Percentiles rank a stretch among this genome's conserved stretches.
These are phyloP conservation scores for Fusarium verticillioides DNA, from an alignment of 2,329 filamentous ascomycete genomes.

Conservation along the genomic window DNA sequence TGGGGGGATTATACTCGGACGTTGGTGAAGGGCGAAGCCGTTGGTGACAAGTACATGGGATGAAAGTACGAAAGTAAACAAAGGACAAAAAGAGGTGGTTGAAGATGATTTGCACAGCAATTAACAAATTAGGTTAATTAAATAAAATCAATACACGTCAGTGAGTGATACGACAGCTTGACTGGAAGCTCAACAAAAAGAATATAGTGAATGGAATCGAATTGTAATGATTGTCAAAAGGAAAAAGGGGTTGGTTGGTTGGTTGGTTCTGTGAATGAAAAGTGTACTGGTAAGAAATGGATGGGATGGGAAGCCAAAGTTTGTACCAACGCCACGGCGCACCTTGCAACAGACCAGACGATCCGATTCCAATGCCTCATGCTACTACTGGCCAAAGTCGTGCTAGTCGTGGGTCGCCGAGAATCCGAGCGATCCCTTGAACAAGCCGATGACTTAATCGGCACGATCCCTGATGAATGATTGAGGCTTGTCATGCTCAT, in stretches of 20 bases:
- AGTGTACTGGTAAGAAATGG: slow-evolving; percentile 12
- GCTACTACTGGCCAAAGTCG: not conserved
- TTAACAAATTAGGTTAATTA: not conserved
- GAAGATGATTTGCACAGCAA: slow-evolving; percentile 1
- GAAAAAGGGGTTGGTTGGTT: slow-evolving; percentile 26
- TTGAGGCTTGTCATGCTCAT: slow-evolving; percentile 23
- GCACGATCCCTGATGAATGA: slow-evolving; percentile 18
- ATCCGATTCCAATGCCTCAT: slow-evolving; percentile 26
- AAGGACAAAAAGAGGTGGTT: slow-evolving; percentile 12
- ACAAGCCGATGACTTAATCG: slow-evolving; percentile 22
- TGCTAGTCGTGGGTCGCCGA: slow-evolving; percentile 31
- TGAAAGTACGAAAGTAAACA: slow-evolving; percentile 29
- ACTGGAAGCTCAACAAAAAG: slow-evolving; percentile 1
- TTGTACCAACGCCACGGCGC: slow-evolving; percentile 32
- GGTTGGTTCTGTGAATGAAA: slow-evolving; percentile 23
- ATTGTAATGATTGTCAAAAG: slow-evolving; percentile 20
- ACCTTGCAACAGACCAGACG: slow-evolving; percentile 31
- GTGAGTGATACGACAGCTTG: not conserved
- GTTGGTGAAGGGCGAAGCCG: slow-evolving; percentile 15
- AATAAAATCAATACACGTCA: not conserved
- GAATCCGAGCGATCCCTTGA: slow-evolving; percentile 33
- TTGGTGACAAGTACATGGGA: slow-evolving; percentile 1
- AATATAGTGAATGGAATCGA: slow-evolving; percentile 19
- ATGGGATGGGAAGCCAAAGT: slow-evolving; percentile 25
- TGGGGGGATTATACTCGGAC: not conserved